Evolutionary conservation across 495 filamentous ascomycete species (phyloP), one percentile per base, ranked within the genome.

Genomic region (Glarea lozoyensis): DNA sequence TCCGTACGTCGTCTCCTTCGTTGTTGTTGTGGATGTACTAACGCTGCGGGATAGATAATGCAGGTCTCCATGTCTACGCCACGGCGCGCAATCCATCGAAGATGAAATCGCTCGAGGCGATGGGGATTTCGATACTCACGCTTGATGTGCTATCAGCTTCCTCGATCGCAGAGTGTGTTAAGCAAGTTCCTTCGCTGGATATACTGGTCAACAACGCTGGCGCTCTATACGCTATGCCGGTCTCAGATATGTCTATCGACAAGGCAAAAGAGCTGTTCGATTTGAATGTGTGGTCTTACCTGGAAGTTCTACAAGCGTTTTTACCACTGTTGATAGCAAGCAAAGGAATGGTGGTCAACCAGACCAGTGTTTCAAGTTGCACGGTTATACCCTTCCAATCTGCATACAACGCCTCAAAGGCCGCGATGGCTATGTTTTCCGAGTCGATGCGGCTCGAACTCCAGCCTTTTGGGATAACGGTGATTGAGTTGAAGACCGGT

Each of bases 131-230:
- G 15, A 61, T 60, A 3, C 50, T 77, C 0, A 41, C 42, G 15
- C 60, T 78, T 12, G 73, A 77, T 46, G 64, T 76, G 9, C 64
- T 62, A 2, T 61, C 55, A 2, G 43, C 45, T 2, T 41, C 56
- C 3, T 65, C 64, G 1, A 70, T 76, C 45, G 35, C 37, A 10
- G 24, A 42, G 2, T 60, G 61, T 11, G 56, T 63, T 2, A 47
- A 54, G 1, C 11, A 16, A 2, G 10, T 30, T 15, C 21, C 42
- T 6, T 37, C 25, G 11, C 25, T 49, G 12, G 63, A 73, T 35
- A 54, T 67, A n/a, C 60, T 81, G 7, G 54, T 79, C 40, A 78
- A 79, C 51, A 78, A 78, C 45, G 72, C 75, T 40, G 74, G 67
- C 21, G 67, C 69, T 15, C 16, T 13, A 24, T 50, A 61, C 53